These are phyloP conservation scores for Xylariales sp. DNA, from an alignment of 2,329 filamentous ascomycete species.

Conservation along the genomic window DNA sequence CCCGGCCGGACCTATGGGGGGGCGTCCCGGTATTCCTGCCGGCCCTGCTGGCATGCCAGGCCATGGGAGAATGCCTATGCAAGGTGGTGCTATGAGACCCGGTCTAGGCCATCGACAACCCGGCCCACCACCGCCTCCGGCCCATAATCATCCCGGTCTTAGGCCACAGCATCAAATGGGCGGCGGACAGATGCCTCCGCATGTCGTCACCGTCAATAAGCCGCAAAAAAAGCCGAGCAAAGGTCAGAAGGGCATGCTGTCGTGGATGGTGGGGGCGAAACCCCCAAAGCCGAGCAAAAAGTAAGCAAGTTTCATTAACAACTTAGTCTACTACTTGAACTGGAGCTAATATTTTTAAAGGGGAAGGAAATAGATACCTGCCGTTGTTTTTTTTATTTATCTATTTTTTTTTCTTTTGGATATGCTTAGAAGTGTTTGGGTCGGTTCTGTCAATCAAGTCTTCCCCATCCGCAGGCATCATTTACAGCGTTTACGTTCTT, in stretches of 20 bases:
- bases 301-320: conserved; percentile 41
- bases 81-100: conserved; percentile 9
- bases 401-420: not conserved
- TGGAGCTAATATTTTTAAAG: conserved; percentile 19
- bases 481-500: conserved; percentile 29
- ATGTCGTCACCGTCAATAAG: conserved; percentile 46
- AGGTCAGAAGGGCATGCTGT: conserved; percentile 48
- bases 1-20: conserved; percentile 31
- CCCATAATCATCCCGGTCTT: conserved; percentile 7
- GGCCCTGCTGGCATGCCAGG: conserved; percentile 23
- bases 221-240: conserved; percentile 45
- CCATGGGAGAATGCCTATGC: conserved; percentile 19
- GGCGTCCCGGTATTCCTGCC: conserved; percentile 31
- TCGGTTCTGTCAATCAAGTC: conserved; percentile 14
- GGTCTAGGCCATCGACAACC: conserved; percentile 9
- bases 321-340: not conserved
- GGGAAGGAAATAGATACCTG: conserved; percentile 16
- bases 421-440: conserved; percentile 13
- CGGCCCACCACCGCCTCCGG: conserved; percentile 28
- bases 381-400: too few relatives aligned
- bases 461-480: conserved; percentile 12
- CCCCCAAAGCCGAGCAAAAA: conserved; percentile 49
- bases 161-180: conserved; percentile 6
- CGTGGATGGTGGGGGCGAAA: conserved; percentile 49
- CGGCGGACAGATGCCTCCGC: conserved; percentile 8